These are phyloP conservation scores for Aspergillus aculeatinus DNA, from an alignment of 2,329 filamentous ascomycete genomes.

Conservation along the genomic window DNA sequence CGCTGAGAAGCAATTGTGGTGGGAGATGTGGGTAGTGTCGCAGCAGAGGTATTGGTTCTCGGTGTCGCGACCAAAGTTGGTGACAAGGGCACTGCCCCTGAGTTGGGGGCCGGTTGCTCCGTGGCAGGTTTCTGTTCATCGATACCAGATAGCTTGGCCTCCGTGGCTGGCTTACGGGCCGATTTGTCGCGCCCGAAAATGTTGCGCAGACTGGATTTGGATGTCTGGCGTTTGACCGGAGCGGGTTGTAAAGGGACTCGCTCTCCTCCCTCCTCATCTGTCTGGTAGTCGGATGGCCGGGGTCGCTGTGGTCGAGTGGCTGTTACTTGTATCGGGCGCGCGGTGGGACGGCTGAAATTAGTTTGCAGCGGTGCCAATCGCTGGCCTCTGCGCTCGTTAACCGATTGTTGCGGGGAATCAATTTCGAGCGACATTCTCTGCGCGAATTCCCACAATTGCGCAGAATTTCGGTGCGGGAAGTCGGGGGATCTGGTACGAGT, in stretches of 20 bases:
- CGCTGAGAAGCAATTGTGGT: conserved; percentile 19
- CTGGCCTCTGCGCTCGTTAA: conserved; percentile 40
- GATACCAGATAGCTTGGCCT: conserved; percentile 34
- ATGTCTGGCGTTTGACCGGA: conserved; percentile 35
- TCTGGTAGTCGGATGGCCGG: conserved; percentile 33
- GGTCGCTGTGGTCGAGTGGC: conserved; percentile 31
- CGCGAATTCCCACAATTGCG: not conserved
- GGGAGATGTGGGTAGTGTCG: conserved; percentile 26
- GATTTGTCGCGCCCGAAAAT: conserved; percentile 40
- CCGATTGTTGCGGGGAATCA: conserved; percentile 24
- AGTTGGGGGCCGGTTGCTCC: conserved; percentile 16
- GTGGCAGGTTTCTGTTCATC: conserved; percentile 27
- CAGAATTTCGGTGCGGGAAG: not conserved
- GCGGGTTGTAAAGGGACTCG: conserved; percentile 33
- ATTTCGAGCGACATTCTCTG: conserved; percentile 20
- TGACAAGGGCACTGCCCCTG: conserved; percentile 25
- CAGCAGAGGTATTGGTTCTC: conserved; percentile 26
- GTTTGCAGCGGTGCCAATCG: conserved; percentile 39
- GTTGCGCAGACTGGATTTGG: conserved; percentile 38
- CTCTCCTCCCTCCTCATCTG: conserved; percentile 26
- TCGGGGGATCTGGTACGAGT: not conserved
- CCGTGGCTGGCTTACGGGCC: conserved; percentile 26
- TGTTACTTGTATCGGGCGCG: conserved; percentile 16
- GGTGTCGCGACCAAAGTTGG: conserved; percentile 27
- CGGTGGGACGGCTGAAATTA: conserved; percentile 34